Percentiles rank a stretch among this genome's conserved stretches.
Evolutionary conservation across 2,329 filamentous ascomycete species (phyloP).

Genomic region (Alternaria conjuncta): DNA sequence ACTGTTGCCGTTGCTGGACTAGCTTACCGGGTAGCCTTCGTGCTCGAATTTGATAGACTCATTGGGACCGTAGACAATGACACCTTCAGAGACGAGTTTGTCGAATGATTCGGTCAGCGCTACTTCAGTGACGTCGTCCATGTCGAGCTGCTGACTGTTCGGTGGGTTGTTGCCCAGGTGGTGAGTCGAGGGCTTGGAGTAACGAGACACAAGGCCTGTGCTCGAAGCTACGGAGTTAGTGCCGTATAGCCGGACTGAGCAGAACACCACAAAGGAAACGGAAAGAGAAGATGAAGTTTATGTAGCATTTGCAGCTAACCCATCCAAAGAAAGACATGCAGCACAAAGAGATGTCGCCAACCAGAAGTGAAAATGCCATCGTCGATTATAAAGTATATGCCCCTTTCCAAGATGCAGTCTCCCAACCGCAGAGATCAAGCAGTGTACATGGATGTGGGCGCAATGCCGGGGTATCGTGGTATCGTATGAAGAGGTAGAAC

Average conservation of each 20-base stretch:
- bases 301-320: constrained; percentile 14
- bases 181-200: constrained; percentile 4
- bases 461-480: constrained; percentile 19
- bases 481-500: constrained; percentile 7
- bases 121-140: constrained; percentile 20
- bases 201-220: constrained; percentile 14
- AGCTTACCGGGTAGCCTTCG: constrained; percentile 37
- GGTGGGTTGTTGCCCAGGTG: not conserved
- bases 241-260: not conserved
- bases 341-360: not conserved
- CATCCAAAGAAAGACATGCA: constrained; percentile 10
- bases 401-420: constrained; percentile 9
- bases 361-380: constrained; percentile 4
- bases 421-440: constrained; percentile 1
- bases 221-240: constrained; percentile 12
- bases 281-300: not conserved
- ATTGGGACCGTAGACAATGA: constrained; percentile 34
- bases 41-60: constrained; percentile 24
- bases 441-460: constrained; percentile 7
- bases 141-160: not conserved
- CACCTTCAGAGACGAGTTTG: constrained; percentile 28
- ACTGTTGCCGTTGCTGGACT: not conserved
- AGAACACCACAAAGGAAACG: not conserved
- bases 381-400: constrained; percentile 12
- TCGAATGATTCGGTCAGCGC: constrained; percentile 30